Base-by-base conservation (phyloP, 345 rosid genomes). In the Corymbia maculata region DNA sequence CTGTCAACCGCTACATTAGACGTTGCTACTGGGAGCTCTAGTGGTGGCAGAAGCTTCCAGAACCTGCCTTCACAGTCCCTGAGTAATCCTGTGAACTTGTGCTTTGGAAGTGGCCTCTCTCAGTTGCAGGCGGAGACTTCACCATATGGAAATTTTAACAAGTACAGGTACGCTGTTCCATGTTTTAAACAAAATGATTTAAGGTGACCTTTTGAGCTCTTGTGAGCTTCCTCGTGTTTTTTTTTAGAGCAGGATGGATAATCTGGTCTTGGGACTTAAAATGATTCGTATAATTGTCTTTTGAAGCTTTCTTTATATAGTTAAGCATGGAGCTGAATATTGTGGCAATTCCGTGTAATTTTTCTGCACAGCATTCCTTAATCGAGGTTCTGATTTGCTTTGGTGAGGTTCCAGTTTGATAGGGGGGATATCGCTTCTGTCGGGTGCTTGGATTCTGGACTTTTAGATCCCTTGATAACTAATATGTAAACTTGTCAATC, bases 11-110 rank as follows among this genome's bases (percentile, higher is more conserved):
- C 85, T 26, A 32, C 86, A 57, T 86, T 87, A 52, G 89, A 88
- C 13, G 79, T 88, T 86, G 89, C 44, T 87, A 55, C 89, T 36
- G 91, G 90, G 64, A 88, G 90, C 88, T 88, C 86, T 89, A 90
- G 86, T 85, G 90, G 89, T 49, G 88, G 88, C 52, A 66, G 88
- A 61, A 86, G 88, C 79, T 91, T 84, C 80, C 90, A 87, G 36
- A 90, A 88, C 75, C 52, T 86, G 32, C 85, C 91, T 44, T 70
- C 66, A 51, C 88, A 87, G 88, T 88, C 94, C 21, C 6, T 59
- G 49, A 44, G 61, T 26, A 90, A 85, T 57, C 88, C 88, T 12
- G 89, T 86, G 28, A 80, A 75, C 42, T 50, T 89, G 50, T 59
- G 89, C 88, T 89, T 87, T 88, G 89, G 91, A n/a, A 87, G 70